Conservation (phyloP, 2,329 filamentous ascomycete genomes). For the Chaetomium strumarium region DNA sequence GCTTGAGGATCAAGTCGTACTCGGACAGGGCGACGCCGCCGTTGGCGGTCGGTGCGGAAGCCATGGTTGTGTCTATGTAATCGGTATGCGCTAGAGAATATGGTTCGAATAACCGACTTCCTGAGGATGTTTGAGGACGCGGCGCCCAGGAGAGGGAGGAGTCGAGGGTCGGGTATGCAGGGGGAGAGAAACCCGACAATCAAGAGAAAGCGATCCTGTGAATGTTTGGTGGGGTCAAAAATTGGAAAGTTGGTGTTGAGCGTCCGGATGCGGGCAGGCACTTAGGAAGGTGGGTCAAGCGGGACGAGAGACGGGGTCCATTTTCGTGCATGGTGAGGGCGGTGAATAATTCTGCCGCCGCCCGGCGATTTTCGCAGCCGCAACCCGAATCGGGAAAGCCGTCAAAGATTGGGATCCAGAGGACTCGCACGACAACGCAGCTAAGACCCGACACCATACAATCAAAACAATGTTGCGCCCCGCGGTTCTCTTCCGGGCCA, state of each 20-base stretch:
- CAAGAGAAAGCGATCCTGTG: slow-evolving; percentile 18
- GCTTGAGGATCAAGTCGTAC: slow-evolving; percentile 65
- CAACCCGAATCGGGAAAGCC: slow-evolving; percentile 11
- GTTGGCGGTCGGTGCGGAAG: slow-evolving; percentile 33
- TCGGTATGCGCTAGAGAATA: slow-evolving; percentile 33
- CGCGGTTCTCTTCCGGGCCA: slow-evolving; percentile 10
- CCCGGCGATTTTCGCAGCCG: slow-evolving; percentile 9
- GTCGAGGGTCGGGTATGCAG: slow-evolving; percentile 11
- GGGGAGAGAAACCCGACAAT: slow-evolving; percentile 8
- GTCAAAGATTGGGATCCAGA: not conserved
- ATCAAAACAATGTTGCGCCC: slow-evolving; percentile 17
- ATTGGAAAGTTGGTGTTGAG: slow-evolving; percentile 21
- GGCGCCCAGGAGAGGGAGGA: slow-evolving; percentile 8
- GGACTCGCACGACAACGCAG: not conserved
- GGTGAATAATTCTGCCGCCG: slow-evolving; percentile 21
- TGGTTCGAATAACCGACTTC: not conserved
- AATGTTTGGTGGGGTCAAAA: slow-evolving; percentile 29
- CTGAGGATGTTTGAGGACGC: not conserved
- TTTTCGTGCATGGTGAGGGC: not conserved
- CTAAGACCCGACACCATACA: not conserved
- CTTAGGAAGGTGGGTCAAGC: no score
- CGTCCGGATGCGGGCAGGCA: slow-evolving; percentile 9
- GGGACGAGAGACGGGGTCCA: not conserved
- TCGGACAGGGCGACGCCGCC: slow-evolving; percentile 24
- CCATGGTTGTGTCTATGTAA: slow-evolving; percentile 32